Percentiles rank a stretch among this genome's conserved stretches.
These are phyloP conservation scores for Dictyostelium capitatum DNA, from an alignment of 78 protist genomes.

Conservation along the genomic window DNA sequence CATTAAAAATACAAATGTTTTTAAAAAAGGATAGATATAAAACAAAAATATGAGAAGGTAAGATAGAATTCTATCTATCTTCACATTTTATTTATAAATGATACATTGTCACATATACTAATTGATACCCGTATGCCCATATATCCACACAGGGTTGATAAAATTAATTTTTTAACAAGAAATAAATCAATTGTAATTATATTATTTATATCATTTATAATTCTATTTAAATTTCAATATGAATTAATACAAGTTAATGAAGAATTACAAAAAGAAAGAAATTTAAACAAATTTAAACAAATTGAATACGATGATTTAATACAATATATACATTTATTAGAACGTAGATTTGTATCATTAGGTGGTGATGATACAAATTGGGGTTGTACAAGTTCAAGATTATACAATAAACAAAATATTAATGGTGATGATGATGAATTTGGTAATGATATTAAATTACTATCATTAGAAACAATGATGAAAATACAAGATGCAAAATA, in stretches of 20 bases:
- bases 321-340: constrained; percentile 4
- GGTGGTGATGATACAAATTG: constrained; percentile 56
- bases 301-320: not conserved
- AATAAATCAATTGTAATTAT: constrained; percentile 5
- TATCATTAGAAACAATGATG: constrained; percentile 34
- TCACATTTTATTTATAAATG: too few relatives aligned
- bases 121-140: too few relatives aligned
- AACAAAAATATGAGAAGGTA: too few relatives aligned
- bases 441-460: not conserved
- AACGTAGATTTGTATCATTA: constrained; percentile 7
- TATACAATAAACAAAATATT: not conserved
- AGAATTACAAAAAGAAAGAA: not conserved
- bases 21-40: too few relatives aligned
- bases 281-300: not conserved
- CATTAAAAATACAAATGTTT: too few relatives aligned
- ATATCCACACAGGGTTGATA: not conserved
- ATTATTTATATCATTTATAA: not conserved
- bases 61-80: too few relatives aligned
- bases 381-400: constrained; percentile 27
- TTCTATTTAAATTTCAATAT: constrained; percentile 19
- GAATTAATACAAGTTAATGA: not conserved
- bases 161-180: not conserved
- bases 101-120: too few relatives aligned
- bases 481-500: constrained; percentile 26
- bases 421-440: not conserved